A percentile compares a stretch with the other conserved stretches of the same genome.
Conservation (phyloP, 2,329 filamentous ascomycete species). For the Proliferodiscus dingleyae region DNA sequence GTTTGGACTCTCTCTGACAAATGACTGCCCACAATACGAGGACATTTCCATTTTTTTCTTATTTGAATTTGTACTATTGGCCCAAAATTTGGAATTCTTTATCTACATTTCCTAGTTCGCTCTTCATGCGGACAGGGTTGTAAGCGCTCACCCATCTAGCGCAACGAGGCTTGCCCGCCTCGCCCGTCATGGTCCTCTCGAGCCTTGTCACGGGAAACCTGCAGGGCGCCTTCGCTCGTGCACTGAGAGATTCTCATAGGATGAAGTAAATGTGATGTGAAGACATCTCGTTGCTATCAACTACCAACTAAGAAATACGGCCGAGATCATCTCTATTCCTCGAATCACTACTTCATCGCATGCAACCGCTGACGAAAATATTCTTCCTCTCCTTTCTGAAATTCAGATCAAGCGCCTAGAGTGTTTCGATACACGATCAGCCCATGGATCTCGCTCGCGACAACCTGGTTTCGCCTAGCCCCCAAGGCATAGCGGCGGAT, state of each 20-base stretch:
- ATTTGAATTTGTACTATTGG: neutral
- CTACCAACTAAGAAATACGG: neutral
- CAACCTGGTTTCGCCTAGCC: slow-evolving; percentile 7
- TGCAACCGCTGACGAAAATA: slow-evolving; percentile 2
- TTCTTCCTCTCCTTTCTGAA: neutral
- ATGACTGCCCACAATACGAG: no score
- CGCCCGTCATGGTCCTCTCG: neutral
- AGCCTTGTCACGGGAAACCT: neutral
- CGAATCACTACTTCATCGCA: neutral
- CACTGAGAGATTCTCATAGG: neutral
- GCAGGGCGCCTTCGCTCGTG: neutral
- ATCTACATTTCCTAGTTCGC: neutral
- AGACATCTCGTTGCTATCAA: slow-evolving; percentile 3
- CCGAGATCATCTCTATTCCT: neutral
- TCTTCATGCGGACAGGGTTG: neutral
- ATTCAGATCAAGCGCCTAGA: neutral
- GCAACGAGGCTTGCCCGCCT: neutral
- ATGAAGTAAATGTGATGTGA: neutral
- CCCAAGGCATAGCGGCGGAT: slow-evolving; percentile 1
- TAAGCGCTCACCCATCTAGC: neutral
- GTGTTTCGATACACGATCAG: neutral
- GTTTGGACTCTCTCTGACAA: no score
- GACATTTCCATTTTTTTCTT: no score
- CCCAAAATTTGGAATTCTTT: neutral
- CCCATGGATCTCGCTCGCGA: slow-evolving; percentile 1